These are phyloP conservation scores for Phoenix dactylifera DNA, from an alignment of 176 grass and related monocot genomes.

Conservation along the genomic window DNA sequence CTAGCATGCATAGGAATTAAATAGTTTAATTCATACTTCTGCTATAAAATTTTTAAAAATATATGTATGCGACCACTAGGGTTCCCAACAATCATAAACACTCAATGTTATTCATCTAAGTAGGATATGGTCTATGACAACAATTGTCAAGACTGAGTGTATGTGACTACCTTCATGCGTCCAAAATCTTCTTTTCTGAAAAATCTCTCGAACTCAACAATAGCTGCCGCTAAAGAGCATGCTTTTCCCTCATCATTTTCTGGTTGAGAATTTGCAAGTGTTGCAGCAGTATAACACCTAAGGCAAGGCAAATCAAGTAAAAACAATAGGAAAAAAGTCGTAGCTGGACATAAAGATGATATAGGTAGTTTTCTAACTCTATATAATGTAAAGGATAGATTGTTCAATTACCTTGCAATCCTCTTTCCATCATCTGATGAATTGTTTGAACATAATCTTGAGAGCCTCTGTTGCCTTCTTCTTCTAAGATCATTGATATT, in stretches of 20 bases:
- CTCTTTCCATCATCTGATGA: conserved; percentile 22
- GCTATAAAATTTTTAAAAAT: too few species aligned
- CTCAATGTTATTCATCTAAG: background rate
- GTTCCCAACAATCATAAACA: conserved; percentile 1
- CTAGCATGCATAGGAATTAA: too few species aligned
- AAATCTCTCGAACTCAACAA: conserved; percentile 71
- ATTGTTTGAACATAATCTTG: conserved; percentile 32
- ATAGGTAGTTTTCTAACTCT: too few species aligned
- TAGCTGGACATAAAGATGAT: too few species aligned
- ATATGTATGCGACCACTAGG: too few species aligned
- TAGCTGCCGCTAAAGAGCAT: conserved; percentile 50
- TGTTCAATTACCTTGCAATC: conserved; percentile 32
- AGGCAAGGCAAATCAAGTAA: background rate
- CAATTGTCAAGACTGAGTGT: background rate
- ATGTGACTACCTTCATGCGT: conserved; percentile 63
- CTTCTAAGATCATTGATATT: conserved; percentile 56
- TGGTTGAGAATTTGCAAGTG: conserved; percentile 55
- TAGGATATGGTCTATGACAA: too few species aligned
- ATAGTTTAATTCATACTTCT: too few species aligned
- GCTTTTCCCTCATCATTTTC: conserved; percentile 56
- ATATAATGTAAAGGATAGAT: too few species aligned
- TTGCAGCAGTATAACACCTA: conserved; percentile 76
- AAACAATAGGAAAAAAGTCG: conserved; percentile 8
- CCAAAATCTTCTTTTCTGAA: conserved; percentile 97
- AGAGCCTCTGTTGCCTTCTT: conserved; percentile 49